Percentiles rank a stretch among this genome's conserved stretches.
These are phyloP conservation scores for Juglanconis juglandina DNA, from an alignment of 2,329 filamentous ascomycete genomes.

Conservation along the genomic window DNA sequence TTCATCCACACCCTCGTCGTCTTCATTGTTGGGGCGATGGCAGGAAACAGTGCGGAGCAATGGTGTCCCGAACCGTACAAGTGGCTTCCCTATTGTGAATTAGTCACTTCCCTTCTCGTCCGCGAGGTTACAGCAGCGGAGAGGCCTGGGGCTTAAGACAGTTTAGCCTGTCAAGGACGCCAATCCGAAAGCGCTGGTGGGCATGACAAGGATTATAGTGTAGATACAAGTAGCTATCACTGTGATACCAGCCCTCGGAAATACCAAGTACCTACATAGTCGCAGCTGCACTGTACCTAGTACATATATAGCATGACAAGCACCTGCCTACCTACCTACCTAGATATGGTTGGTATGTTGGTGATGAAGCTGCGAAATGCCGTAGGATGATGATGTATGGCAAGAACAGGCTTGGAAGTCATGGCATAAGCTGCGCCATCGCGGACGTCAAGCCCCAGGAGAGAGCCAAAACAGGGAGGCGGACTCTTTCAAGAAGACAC, in stretches of 20 bases:
- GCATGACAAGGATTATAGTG: background rate
- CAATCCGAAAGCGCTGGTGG: background rate
- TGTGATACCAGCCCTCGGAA: background rate
- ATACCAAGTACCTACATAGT: background rate
- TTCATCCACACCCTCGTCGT: background rate
- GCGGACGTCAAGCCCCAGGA: background rate
- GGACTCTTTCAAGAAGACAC: too few species aligned
- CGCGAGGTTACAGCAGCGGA: background rate
- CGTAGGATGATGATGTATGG: too few species aligned
- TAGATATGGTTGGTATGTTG: too few species aligned
- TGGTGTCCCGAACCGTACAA: background rate
- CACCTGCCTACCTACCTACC: too few species aligned
- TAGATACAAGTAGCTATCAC: background rate
- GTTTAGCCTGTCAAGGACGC: background rate
- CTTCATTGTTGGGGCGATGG: background rate
- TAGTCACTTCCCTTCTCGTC: conserved; percentile 6
- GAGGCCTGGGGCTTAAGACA: background rate
- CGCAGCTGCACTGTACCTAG: too few species aligned
- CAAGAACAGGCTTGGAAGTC: too few species aligned
- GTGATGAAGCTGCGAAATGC: too few species aligned
- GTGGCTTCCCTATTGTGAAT: conserved; percentile 4
- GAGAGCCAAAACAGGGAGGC: background rate
- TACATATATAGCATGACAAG: too few species aligned
- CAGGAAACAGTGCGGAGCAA: background rate
- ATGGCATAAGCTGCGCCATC: too few species aligned